Evolutionary conservation across 148 eudicot genomes (phyloP), one percentile per base, ranked within the genome.

Genomic region (Arctostaphylos glauca): DNA sequence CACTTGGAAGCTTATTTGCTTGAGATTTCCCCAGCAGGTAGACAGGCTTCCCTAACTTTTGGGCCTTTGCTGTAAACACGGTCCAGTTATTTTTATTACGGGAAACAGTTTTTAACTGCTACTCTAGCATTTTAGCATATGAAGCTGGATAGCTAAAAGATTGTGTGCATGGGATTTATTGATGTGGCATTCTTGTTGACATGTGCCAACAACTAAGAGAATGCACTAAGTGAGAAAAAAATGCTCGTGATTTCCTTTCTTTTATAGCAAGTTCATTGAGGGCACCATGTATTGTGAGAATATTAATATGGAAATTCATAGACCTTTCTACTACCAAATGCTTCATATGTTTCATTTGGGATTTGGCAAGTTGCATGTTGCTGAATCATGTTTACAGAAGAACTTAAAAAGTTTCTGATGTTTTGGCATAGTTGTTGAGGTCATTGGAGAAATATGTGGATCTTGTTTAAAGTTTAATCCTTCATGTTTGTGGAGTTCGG

Each of bases 51-150:
- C 55, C 47, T 54, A 10, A 38, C 3, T 25, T 41, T 16, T 9
- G 80, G 49, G 41, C 19, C 23, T 55, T 41, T 15, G 14, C 43
- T 38, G 48, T 31, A 47, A 14, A 21, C 6, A 50, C n/a, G 56
- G 59, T 77, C 62, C 55, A 76, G 49, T 50, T 75, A 75, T 31
- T 75, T 68, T 75, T 21, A 75, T 49, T 49, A 50, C 43, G 25
- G 23, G 43, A 2, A 52, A 25, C 9, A 23, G 41, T 76, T 10
- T 50, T 76, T 75, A 75, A 21, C 54, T 47, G 60, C 46, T 76
- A 60, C 60, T 76, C 44, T n/a, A 53, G 10, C 23, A 16, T 76
- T 47, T 21, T 23, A 60, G 52, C 56, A 50, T 54, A 76, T 53
- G 79, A 31, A 25, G 47, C 46, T 76, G 79, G 56, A 76, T 25